Conservation (phyloP, 257 asterid species). For the Asclepias syriaca region DNA sequence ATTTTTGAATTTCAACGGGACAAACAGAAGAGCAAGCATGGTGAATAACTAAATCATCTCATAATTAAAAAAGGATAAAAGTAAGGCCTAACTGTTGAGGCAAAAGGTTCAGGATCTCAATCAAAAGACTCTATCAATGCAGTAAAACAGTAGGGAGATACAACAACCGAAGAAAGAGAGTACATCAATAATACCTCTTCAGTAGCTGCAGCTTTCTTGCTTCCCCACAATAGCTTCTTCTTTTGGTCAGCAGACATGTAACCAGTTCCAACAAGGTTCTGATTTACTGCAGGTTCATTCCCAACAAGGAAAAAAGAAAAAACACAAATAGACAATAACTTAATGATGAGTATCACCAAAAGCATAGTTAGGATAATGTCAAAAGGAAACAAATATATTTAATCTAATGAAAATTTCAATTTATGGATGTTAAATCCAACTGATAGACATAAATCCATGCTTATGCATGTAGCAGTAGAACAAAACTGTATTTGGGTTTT, state of each 20-base stretch:
- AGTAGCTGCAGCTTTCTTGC: conserved; percentile 58
- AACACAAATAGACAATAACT: neutral
- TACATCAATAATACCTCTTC: conserved; percentile 64
- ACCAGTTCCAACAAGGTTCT: conserved; percentile 88
- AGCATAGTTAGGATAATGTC: neutral
- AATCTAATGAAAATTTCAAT: neutral
- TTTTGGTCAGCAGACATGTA: conserved; percentile 92
- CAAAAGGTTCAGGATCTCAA: neutral
- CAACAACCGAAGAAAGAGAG: neutral
- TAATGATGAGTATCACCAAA: neutral
- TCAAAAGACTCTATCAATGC: neutral
- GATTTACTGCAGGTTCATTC: conserved; percentile 53
- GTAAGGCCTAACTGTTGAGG: conserved; percentile 7
- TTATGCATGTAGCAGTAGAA: neutral
- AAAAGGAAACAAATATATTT: neutral
- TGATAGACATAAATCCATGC: neutral
- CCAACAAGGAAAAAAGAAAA: neutral
- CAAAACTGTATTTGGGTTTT: neutral
- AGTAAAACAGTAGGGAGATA: neutral
- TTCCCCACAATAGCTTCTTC: conserved; percentile 99
- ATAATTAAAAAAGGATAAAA: conserved; percentile 9
- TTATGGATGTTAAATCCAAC: neutral
- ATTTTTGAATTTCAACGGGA: conserved; percentile 31
- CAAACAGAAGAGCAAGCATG: conserved; percentile 21
- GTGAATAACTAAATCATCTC: conserved; percentile 35